Base-by-base conservation (phyloP, 257 asterid genomes). In the Echium plantagineum region DNA sequence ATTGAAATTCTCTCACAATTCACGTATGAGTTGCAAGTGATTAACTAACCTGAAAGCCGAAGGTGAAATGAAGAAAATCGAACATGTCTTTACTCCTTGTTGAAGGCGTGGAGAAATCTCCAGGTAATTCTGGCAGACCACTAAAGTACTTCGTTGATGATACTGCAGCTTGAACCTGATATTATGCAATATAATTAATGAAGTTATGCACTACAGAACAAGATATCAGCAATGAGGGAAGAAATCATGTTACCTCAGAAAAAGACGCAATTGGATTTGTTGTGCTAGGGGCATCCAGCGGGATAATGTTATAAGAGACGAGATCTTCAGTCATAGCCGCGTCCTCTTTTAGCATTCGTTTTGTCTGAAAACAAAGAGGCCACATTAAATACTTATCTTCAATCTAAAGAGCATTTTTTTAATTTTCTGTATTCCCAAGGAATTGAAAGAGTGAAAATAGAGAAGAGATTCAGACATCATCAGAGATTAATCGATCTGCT, bases 281-380 rank as follows among this genome's bases (percentile, higher is more conserved):
- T 46, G 82, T 64, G 42, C 79, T 71, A 69, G 97, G 80, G 68
- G 87, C 90, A 74, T 88, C 98, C 69, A 91, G 74, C 56, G 98
- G 98, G 72, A 91, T 91, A 66, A 91, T 91, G 69, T 91, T 91
- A 62, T 82, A 88, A 18, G 98, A 77, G 62, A 85, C 75, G 73
- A 82, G 63, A 83, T 91, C 98, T 74, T 91, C 97, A n/a, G 82
- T 77, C 98, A 91, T 91, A 49, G 97, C 97, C 63, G 97, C 97
- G 84, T 91, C 98, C 30, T 87, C 79, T 78, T 84, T 90, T 80
- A 91, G 88, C 77, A 91, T 84, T 22, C 85, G 95, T 80, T 86
- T 91, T 79, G 89, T 61, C 98, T 91, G 86, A 62, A 73, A 63
- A 66, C 59, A 70, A 53, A 66, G 57, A 69, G 74, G 66, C 56